These are phyloP conservation scores for Oxyria digyna DNA, from an alignment of 148 eudicot species.

Conservation along the genomic window DNA sequence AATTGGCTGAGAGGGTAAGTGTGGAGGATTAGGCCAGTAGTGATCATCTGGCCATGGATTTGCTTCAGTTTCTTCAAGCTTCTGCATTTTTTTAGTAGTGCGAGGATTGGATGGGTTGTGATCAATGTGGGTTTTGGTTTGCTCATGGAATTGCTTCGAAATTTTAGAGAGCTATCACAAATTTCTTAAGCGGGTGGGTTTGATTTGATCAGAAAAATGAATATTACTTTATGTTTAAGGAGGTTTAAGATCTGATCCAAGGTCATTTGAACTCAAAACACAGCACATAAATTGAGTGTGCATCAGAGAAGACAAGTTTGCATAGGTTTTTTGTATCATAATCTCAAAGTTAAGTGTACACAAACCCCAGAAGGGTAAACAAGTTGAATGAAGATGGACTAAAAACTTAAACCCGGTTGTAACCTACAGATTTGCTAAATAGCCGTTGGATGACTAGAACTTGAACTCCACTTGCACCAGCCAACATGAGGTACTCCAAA, in stretches of 20 bases:
- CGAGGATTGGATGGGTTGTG: slow-evolving; percentile 18
- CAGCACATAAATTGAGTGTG: no score
- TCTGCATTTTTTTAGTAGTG: slow-evolving; percentile 25
- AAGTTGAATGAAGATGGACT: not conserved
- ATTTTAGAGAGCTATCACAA: not conserved
- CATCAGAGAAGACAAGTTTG: not conserved
- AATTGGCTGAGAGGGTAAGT: slow-evolving; percentile 33
- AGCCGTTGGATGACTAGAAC: slow-evolving; percentile 38
- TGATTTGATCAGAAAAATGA: no score
- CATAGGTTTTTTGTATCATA: not conserved
- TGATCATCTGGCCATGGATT: slow-evolving; percentile 34
- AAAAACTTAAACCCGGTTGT: slow-evolving; percentile 32
- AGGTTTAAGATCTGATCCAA: no score
- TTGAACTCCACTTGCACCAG: slow-evolving; percentile 38
- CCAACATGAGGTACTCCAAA: slow-evolving; percentile 45
- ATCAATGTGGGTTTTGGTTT: slow-evolving; percentile 12
- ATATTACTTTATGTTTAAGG: no score
- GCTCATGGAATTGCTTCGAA: slow-evolving; percentile 11
- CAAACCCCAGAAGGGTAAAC: not conserved
- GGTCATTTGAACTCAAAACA: no score
- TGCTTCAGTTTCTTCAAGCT: slow-evolving; percentile 19
- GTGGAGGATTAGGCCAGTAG: slow-evolving; percentile 35
- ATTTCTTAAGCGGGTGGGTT: no score
- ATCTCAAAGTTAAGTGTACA: slow-evolving; percentile 3
- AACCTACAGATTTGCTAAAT: slow-evolving; percentile 46